phyloP scores from a whole-genome alignment of 345 rosid genomes.

The Eucalyptus sp. region DNA sequence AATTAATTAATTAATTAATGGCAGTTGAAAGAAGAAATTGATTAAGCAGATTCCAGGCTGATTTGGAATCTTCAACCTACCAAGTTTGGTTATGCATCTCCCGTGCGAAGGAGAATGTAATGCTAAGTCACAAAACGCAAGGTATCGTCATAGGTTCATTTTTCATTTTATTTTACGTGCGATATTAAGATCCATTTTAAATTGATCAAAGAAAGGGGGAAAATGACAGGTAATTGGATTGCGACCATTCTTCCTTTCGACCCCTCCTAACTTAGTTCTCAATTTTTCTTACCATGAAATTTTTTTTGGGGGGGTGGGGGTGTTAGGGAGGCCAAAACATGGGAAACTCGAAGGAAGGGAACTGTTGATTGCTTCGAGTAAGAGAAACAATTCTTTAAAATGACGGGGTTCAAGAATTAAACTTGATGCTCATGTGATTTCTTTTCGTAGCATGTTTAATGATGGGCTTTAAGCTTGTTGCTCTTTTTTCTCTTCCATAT shows the following conservation, averaged over 20 bases:
- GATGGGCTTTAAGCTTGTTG: background rate
- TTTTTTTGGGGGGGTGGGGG: background rate
- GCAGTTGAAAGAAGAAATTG: background rate
- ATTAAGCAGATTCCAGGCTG: background rate
- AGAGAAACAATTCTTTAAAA: background rate
- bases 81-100: background rate
- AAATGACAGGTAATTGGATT: background rate
- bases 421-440: background rate
- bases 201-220: background rate
- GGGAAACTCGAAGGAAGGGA: background rate
- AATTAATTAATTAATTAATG: background rate
- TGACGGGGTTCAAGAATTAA: background rate
- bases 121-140: background rate
- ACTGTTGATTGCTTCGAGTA: background rate
- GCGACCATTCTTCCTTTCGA: background rate
- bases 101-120: background rate
- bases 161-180: background rate
- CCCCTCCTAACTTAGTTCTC: background rate
- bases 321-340: background rate
- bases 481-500: background rate
- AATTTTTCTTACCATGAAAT: background rate
- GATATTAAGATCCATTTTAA: background rate
- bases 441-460: background rate
- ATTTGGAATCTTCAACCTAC: background rate
- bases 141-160: background rate